phyloP scores from a whole-genome alignment of 2,329 filamentous ascomycete genomes.

The Fusarium sp. region DNA sequence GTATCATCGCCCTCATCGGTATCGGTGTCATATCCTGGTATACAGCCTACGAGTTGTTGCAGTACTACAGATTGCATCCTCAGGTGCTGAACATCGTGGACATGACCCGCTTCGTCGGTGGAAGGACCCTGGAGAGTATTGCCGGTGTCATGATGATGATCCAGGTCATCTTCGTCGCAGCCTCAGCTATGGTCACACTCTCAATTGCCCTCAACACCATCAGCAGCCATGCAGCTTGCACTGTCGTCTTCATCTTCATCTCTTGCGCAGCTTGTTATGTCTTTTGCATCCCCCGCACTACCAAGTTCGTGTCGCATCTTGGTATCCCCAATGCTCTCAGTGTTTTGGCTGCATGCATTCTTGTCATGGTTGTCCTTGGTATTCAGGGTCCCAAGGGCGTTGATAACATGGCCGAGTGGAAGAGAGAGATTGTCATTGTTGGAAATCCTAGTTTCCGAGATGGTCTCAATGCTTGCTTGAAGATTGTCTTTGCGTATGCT shows the following conservation, averaged over 20 bases:
- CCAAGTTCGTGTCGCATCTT: conserved; percentile 23
- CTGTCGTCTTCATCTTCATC: conserved; percentile 28
- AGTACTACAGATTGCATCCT: conserved; percentile 73
- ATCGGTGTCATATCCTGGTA: conserved; percentile 71
- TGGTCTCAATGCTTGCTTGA: conserved; percentile 36
- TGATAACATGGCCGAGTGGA: conserved; percentile 24
- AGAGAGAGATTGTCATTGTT: conserved; percentile 32
- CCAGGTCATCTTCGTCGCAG: conserved; percentile 31
- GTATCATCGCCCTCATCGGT: conserved; percentile 73
- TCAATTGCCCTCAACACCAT: conserved; percentile 36
- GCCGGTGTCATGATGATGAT: conserved; percentile 33
- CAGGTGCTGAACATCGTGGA: conserved; percentile 75
- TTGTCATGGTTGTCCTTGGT: conserved; percentile 35
- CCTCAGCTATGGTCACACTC: conserved; percentile 27
- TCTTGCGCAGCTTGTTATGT: conserved; percentile 14
- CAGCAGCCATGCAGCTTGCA: conserved; percentile 19
- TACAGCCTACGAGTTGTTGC: conserved; percentile 57
- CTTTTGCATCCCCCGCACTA: conserved; percentile 21
- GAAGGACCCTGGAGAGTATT: conserved; percentile 16
- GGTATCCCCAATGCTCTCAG: conserved; percentile 32
- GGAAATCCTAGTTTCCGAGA: conserved; percentile 34
- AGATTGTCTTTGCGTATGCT: conserved; percentile 41
- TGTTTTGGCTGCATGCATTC: conserved; percentile 19
- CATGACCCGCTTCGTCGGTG: conserved; percentile 64
- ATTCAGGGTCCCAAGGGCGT: conserved; percentile 5